A percentile compares a stretch with the other conserved stretches of the same genome.
phyloP scores from a whole-genome alignment of 225 moss, liverwort and hornwort species.

The Rhytidiadelphus loreus region DNA sequence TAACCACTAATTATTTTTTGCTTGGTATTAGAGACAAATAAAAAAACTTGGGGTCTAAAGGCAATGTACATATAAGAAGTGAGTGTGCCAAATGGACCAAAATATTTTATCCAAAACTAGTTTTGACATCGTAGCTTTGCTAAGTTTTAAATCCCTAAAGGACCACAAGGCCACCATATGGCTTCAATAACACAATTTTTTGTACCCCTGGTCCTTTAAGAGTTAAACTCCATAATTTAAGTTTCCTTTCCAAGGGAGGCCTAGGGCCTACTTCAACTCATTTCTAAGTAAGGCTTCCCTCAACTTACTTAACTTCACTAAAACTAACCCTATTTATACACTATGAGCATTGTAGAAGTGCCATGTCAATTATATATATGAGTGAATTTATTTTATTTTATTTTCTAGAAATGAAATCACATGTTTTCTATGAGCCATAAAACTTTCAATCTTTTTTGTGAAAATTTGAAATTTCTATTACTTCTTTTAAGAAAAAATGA shows the following conservation, averaged over 20 bases:
- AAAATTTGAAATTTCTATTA: not conserved
- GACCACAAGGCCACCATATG: too few species aligned
- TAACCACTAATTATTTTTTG: not conserved
- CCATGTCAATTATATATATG: not conserved
- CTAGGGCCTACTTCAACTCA: too few species aligned
- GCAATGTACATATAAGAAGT: not conserved
- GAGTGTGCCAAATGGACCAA: not conserved
- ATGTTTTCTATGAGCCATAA: not conserved
- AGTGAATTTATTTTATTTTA: not conserved
- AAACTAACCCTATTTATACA: not conserved
- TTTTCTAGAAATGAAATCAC: not conserved
- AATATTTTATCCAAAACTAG: not conserved
- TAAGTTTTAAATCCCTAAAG: not conserved
- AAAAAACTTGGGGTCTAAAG: fast-evolving
- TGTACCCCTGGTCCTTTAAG: too few species aligned
- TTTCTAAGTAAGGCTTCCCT: not conserved
- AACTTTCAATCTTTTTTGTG: not conserved
- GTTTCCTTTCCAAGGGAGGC: not conserved
- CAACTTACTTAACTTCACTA: not conserved
- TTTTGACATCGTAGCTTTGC: too few species aligned
- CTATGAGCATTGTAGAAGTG: not conserved
- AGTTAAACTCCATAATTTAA: not conserved
- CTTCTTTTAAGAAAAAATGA: not conserved
- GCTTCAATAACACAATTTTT: too few species aligned
- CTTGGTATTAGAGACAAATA: not conserved